Conservation (phyloP, 805 yeast genomes). For the Dipodascopsis uninucleata region DNA sequence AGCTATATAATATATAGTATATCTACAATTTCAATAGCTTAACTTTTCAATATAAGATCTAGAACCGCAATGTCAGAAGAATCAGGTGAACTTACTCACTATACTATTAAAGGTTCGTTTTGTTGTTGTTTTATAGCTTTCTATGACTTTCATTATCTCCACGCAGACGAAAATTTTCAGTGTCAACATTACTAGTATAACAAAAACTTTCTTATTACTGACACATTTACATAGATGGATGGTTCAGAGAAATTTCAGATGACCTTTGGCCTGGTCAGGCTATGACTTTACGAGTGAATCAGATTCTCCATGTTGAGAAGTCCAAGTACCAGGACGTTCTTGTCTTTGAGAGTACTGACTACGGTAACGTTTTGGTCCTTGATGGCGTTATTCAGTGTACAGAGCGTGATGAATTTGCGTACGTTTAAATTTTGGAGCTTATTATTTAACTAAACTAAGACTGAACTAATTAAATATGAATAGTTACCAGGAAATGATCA, state of each 20-base stretch:
- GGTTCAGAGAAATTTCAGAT: constrained; percentile 94
- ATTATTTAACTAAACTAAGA: too few relatives aligned
- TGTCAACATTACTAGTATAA: not conserved
- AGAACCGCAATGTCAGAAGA: too few relatives aligned
- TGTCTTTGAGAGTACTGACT: constrained; percentile 86
- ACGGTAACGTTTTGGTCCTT: constrained; percentile 91
- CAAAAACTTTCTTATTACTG: not conserved
- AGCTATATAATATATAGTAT: too few relatives aligned
- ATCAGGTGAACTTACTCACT: constrained; percentile 30
- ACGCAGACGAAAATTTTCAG: not conserved
- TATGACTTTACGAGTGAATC: constrained; percentile 82
- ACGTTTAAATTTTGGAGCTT: constrained; percentile 15
- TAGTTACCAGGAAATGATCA: constrained; percentile 91
- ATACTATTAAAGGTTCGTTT: constrained; percentile 29
- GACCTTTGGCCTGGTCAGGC: constrained; percentile 99
- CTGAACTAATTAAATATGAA: too few relatives aligned
- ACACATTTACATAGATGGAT: constrained; percentile 56
- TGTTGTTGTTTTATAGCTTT: not conserved
- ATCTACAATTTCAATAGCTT: not conserved
- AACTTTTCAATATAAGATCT: too few relatives aligned
- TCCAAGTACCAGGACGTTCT: constrained; percentile 91
- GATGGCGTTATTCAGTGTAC: constrained; percentile 96
- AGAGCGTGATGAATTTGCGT: constrained; percentile 92
- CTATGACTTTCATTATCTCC: not conserved
- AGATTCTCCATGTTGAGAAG: constrained; percentile 77